Percentiles rank a stretch among this genome's conserved stretches.
phyloP scores from a whole-genome alignment of 1,284 basidiomycete genomes.

The Trametes pubescens region DNA sequence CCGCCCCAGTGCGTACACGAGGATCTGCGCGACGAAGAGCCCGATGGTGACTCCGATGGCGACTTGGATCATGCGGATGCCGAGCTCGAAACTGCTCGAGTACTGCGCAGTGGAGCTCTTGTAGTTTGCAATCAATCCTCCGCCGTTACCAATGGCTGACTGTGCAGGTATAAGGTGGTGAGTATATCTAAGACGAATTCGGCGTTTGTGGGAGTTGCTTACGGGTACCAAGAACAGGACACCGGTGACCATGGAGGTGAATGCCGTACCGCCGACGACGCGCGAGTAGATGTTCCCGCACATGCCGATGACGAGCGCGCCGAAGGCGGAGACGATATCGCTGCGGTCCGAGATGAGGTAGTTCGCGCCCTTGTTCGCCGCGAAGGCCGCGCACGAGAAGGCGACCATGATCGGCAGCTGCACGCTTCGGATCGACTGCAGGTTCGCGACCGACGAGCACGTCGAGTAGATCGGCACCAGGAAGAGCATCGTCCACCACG shows the following conservation, averaged over 20 bases:
- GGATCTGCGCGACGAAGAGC: conserved; percentile 79
- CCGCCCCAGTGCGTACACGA: conserved; percentile 80
- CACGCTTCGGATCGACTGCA: conserved; percentile 73
- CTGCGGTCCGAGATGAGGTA: conserved; percentile 51
- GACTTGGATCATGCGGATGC: conserved; percentile 83
- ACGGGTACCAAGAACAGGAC: conserved; percentile 87
- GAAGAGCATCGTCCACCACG: conserved; percentile 79
- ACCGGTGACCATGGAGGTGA: conserved; percentile 90
- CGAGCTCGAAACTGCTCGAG: conserved; percentile 71
- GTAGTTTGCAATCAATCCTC: conserved; percentile 79
- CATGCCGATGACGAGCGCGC: conserved; percentile 84
- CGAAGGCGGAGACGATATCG: conserved; percentile 74
- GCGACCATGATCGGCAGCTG: conserved; percentile 82
- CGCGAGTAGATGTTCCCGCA: conserved; percentile 86
- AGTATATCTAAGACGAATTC: neutral
- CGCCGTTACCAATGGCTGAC: conserved; percentile 88
- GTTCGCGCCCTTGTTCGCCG: conserved; percentile 62
- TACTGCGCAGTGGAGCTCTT: conserved; percentile 72
- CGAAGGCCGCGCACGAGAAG: conserved; percentile 81
- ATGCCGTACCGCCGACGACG: conserved; percentile 80
- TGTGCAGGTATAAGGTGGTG: conserved; percentile 37
- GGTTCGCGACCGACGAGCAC: conserved; percentile 80
- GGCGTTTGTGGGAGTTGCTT: conserved; percentile 38
- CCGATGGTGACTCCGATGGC: conserved; percentile 90
- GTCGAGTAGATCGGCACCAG: conserved; percentile 84